Evolutionary conservation across 1,284 basidiomycete genomes (phyloP).

Genomic region (Pyrrhoderma noxium): DNA sequence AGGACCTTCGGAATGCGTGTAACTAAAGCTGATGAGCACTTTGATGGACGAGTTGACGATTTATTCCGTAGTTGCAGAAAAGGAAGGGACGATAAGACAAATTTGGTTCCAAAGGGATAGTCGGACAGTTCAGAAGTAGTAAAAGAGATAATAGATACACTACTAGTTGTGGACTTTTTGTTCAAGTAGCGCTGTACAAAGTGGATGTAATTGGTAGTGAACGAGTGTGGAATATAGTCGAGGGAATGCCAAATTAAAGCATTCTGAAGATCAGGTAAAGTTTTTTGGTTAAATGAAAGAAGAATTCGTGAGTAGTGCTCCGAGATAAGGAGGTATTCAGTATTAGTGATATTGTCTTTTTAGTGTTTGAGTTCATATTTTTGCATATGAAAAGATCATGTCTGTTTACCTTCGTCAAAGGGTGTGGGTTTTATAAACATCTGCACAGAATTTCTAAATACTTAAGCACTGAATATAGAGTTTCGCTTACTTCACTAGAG

Average conservation of each 20-base stretch:
- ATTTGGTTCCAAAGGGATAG: slow-evolving; percentile 5
- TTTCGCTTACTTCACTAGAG: slow-evolving; percentile 1
- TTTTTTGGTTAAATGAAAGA: neutral
- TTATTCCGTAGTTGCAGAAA: slow-evolving; percentile 3
- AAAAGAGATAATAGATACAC: slow-evolving; percentile 8
- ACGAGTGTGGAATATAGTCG: slow-evolving; percentile 4
- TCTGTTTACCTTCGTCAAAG: slow-evolving; percentile 3
- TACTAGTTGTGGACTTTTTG: neutral
- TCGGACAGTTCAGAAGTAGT: slow-evolving; percentile 12
- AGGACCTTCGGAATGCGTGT: slow-evolving; percentile 29
- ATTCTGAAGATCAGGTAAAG: neutral
- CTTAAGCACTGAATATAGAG: neutral
- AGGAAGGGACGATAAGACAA: neutral
- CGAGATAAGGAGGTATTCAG: neutral
- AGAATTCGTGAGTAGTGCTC: neutral
- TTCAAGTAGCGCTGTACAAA: neutral
- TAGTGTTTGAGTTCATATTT: neutral
- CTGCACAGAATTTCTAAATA: neutral
- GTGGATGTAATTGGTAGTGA: neutral
- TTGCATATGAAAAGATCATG: too few species aligned
- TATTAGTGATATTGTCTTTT: neutral
- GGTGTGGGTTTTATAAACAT: neutral
- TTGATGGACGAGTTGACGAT: slow-evolving; percentile 8
- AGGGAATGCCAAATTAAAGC: slow-evolving; percentile 7
- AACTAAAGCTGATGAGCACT: slow-evolving; percentile 29